These are phyloP conservation scores for Hemisphaericaspora lyxosophila DNA, from an alignment of 1,139 yeast genomes.

Conservation along the genomic window DNA sequence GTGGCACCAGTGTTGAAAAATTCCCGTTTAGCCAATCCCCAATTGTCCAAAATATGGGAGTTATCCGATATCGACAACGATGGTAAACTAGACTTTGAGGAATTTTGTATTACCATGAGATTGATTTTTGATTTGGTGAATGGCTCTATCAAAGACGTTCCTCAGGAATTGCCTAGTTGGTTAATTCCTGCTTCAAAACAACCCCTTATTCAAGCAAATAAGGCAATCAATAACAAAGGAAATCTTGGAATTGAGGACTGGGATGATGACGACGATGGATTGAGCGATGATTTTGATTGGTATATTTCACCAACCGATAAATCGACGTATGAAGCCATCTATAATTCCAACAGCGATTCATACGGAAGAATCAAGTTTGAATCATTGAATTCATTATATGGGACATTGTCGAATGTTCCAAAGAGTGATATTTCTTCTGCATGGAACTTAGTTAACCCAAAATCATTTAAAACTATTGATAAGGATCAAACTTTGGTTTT, in stretches of 20 bases:
- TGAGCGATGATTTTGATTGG: slow-evolving; percentile 86
- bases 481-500: slow-evolving; percentile 90
- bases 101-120: slow-evolving; percentile 96
- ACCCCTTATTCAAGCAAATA: slow-evolving; percentile 78
- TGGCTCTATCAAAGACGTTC: slow-evolving; percentile 64
- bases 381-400: slow-evolving; percentile 66
- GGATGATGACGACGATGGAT: slow-evolving; percentile 56
- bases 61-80: slow-evolving; percentile 91
- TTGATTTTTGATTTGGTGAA: slow-evolving; percentile 87
- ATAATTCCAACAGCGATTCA: slow-evolving; percentile 70
- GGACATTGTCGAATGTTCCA: slow-evolving; percentile 70
- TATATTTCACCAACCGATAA: slow-evolving; percentile 89
- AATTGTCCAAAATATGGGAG: slow-evolving; percentile 85
- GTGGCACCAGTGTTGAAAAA: slow-evolving; percentile 86
- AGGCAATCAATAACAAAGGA: slow-evolving; percentile 50
- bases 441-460: slow-evolving; percentile 94
- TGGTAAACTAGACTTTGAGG: slow-evolving; percentile 91
- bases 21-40: slow-evolving; percentile 74
- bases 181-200: slow-evolving; percentile 86
- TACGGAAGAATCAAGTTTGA: slow-evolving; percentile 83
- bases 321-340: slow-evolving; percentile 73
- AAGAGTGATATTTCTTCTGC: slow-evolving; percentile 86
- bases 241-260: slow-evolving; percentile 33
- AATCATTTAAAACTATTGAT: slow-evolving; percentile 81
- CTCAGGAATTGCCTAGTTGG: slow-evolving; percentile 82